Percentiles rank a stretch among this genome's conserved stretches.
Evolutionary conservation across 176 grass and related monocot species (phyloP).

Genomic region (Cocos nucifera): DNA sequence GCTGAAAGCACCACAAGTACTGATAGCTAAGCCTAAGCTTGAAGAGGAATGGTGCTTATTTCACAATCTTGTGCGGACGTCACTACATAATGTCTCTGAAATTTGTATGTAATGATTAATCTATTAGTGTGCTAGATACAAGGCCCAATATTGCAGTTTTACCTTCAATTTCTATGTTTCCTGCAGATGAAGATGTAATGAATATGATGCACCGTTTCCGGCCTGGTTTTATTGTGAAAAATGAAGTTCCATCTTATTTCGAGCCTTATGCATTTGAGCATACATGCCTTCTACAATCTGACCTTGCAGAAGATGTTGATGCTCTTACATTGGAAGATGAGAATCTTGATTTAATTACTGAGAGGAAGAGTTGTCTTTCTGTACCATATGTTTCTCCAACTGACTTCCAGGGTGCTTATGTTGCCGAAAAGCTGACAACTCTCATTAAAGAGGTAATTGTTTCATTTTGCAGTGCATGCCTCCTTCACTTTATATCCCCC

Average conservation of each 20-base stretch:
- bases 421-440: conserved; percentile 24
- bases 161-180: neutral
- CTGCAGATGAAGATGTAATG: conserved; percentile 74
- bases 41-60: conserved; percentile 86
- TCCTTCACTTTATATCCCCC: neutral
- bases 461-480: neutral
- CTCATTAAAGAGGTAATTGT: conserved; percentile 31
- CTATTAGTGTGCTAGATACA: conserved; percentile 10
- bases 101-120: conserved; percentile 53
- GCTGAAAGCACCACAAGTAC: conserved; percentile 16
- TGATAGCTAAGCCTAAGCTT: conserved; percentile 42
- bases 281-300: conserved; percentile 27
- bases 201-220: conserved; percentile 49
- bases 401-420: conserved; percentile 40
- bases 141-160: conserved; percentile 24
- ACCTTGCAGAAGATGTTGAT: conserved; percentile 25
- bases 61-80: conserved; percentile 60
- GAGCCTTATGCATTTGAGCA: conserved; percentile 63
- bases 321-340: conserved; percentile 31
- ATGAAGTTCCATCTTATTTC: conserved; percentile 41
- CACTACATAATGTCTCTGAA: conserved; percentile 71
- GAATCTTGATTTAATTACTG: conserved; percentile 21
- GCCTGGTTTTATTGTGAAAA: conserved; percentile 54
- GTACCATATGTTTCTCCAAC: conserved; percentile 54
- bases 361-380: conserved; percentile 26